phyloP scores from a whole-genome alignment of 192 early-diverging fungal genomes.

The Piromyces sp. region DNA sequence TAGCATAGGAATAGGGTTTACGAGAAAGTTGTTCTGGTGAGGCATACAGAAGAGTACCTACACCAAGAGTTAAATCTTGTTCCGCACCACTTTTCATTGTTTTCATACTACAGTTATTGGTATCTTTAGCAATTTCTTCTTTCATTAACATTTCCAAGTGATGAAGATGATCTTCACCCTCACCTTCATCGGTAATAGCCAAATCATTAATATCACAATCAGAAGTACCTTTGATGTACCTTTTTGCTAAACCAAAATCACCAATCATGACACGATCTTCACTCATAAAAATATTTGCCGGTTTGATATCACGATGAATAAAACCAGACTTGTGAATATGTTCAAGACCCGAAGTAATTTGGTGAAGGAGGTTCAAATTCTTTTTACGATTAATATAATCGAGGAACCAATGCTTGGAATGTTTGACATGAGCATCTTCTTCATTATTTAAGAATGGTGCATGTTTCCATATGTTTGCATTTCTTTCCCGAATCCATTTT shows the following conservation, averaged over 20 bases:
- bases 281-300: constrained; percentile 31
- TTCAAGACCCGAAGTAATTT: constrained; percentile 28
- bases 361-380: background rate
- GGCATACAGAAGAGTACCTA: constrained; percentile 3
- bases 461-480: background rate
- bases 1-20: constrained; percentile 15
- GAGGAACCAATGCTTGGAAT: background rate
- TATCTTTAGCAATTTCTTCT: background rate
- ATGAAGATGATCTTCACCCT: background rate
- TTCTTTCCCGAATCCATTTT: background rate
- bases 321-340: constrained; percentile 52
- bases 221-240: background rate
- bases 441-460: background rate
- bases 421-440: background rate
- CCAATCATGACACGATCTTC: background rate
- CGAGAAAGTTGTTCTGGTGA: constrained; percentile 5
- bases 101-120: background rate
- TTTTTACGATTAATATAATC: background rate
- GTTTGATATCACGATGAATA: constrained; percentile 64
- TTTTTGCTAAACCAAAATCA: background rate
- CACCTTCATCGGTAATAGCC: background rate
- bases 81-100: background rate
- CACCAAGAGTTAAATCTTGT: background rate
- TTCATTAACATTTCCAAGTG: background rate
- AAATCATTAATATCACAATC: background rate